phyloP scores from a whole-genome alignment of 179 eudicot species.

The Corrigiola litoralis region DNA sequence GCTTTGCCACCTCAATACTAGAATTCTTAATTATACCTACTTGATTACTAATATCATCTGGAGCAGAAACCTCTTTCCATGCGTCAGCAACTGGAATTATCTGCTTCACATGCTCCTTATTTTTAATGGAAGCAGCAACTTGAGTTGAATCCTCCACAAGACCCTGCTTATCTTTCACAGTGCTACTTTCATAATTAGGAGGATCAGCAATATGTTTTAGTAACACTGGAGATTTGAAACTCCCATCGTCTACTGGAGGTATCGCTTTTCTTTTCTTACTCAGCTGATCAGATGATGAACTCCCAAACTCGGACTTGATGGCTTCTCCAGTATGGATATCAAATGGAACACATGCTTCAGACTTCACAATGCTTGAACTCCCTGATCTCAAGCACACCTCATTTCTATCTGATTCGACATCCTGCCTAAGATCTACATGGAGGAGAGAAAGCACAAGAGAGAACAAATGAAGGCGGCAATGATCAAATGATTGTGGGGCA shows the following conservation, averaged over 20 bases:
- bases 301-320: neutral
- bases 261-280: constrained; percentile 11
- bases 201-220: constrained; percentile 15
- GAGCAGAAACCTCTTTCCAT: constrained; percentile 17
- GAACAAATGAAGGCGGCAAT: constrained; percentile 25
- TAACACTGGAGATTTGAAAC: constrained; percentile 7
- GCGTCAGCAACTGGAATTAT: constrained; percentile 22
- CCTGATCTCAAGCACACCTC: constrained; percentile 26
- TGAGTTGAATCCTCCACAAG: neutral
- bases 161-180: constrained; percentile 1
- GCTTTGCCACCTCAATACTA: constrained; percentile 26
- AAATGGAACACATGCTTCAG: constrained; percentile 21
- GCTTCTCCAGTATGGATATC: constrained; percentile 21
- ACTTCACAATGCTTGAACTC: constrained; percentile 20
- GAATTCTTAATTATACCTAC: constrained; percentile 17
- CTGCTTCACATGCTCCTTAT: constrained; percentile 26
- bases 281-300: constrained; percentile 7
- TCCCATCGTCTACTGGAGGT: constrained; percentile 10
- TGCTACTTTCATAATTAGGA: constrained; percentile 9
- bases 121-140: constrained; percentile 5
- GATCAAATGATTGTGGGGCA: constrained; percentile 19
- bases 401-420: constrained; percentile 19
- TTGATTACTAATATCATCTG: constrained; percentile 21
- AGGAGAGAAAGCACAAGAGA: constrained; percentile 19
- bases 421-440: constrained; percentile 48